Percentiles rank a stretch among this genome's conserved stretches.
phyloP scores from a whole-genome alignment of 345 rosid species.

The Lagerstroemia speciosa region DNA sequence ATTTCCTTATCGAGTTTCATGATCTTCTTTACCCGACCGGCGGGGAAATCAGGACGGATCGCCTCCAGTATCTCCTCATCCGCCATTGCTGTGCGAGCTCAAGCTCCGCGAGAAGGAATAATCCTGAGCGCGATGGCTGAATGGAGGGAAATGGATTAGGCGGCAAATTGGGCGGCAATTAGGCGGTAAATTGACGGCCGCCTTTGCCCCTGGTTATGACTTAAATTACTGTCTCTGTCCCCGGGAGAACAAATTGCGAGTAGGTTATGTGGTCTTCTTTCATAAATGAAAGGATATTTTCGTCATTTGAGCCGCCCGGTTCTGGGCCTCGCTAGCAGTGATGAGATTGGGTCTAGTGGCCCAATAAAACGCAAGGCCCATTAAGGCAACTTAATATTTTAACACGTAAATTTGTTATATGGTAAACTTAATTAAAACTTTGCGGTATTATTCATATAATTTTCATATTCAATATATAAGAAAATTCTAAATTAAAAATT shows the following conservation, averaged over 20 bases:
- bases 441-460: too few relatives aligned
- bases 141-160: background rate
- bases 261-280: background rate
- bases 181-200: background rate
- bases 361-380: background rate
- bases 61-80: conserved; percentile 35
- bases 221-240: background rate
- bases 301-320: too few relatives aligned
- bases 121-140: background rate
- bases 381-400: background rate
- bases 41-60: conserved; percentile 45
- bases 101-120: background rate
- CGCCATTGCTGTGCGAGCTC: conserved; percentile 33
- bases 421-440: too few relatives aligned
- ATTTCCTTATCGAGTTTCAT: conserved; percentile 83
- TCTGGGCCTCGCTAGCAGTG: too few relatives aligned
- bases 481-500: too few relatives aligned
- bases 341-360: too few relatives aligned
- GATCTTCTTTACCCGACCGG: conserved; percentile 64
- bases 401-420: too few relatives aligned
- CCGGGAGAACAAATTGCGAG: background rate
- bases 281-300: too few relatives aligned
- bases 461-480: too few relatives aligned
- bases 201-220: background rate
- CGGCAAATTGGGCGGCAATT: background rate